phyloP scores from a whole-genome alignment of 768 basidiomycete species.

The Lentinus brumalis region DNA sequence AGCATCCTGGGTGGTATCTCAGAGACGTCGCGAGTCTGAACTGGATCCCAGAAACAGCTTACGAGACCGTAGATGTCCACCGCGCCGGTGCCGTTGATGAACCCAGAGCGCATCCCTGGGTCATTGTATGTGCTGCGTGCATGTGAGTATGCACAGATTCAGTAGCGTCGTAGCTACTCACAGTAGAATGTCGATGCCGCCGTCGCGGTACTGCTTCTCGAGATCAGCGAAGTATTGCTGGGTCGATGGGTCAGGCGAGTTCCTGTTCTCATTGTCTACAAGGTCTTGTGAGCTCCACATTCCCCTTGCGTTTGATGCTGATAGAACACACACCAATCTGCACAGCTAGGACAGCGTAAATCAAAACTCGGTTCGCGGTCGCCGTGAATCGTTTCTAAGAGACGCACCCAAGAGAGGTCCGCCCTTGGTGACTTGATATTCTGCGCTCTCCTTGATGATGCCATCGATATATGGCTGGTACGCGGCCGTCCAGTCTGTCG shows the following conservation, averaged over 20 bases:
- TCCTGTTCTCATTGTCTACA: conserved; percentile 66
- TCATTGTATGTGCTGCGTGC: conserved; percentile 30
- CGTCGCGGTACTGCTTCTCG: conserved; percentile 21
- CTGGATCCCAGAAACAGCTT: neutral
- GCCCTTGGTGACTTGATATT: conserved; percentile 69
- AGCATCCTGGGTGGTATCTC: conserved; percentile 65
- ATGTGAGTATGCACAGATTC: neutral
- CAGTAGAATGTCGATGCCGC: conserved; percentile 45
- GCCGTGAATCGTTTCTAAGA: no score
- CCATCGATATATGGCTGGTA: conserved; percentile 75
- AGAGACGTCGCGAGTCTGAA: no score
- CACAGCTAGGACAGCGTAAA: conserved; percentile 48
- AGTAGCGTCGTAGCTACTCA: neutral
- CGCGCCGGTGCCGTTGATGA: conserved; percentile 34
- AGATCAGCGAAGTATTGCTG: conserved; percentile 28
- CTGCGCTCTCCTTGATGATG: conserved; percentile 58
- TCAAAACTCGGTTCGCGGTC: no score
- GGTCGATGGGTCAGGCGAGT: conserved; percentile 47
- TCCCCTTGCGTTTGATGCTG: conserved; percentile 7
- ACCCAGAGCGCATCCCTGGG: conserved; percentile 26
- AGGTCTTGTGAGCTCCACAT: neutral
- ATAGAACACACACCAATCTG: conserved; percentile 66
- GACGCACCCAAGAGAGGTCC: conserved; percentile 71
- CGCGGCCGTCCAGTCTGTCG: conserved; percentile 64
- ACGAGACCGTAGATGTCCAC: conserved; percentile 34